Conservation (phyloP, 495 filamentous ascomycete genomes). For the Penicillium riverlandense region DNA sequence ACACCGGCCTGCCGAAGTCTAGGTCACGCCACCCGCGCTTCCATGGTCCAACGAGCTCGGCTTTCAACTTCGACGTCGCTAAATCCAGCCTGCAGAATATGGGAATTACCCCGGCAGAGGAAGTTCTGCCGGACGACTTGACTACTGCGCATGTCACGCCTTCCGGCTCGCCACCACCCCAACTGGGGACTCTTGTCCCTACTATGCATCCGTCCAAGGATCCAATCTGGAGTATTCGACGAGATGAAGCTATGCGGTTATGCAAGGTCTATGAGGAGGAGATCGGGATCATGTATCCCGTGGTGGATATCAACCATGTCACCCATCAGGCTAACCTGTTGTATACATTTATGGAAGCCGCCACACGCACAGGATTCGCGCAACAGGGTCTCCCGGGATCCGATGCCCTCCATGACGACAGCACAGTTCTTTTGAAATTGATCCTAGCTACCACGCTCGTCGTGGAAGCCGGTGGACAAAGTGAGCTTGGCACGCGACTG, state of each 20-base stretch:
- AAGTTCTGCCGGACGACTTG: constrained; percentile 42
- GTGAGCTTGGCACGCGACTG: constrained; percentile 59
- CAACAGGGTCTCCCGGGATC: constrained; percentile 46
- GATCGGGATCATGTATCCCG: constrained; percentile 79
- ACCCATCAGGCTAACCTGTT: constrained; percentile 57
- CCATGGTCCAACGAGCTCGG: constrained; percentile 78
- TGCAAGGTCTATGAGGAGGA: constrained; percentile 75
- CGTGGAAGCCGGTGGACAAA: constrained; percentile 69
- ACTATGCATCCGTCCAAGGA: constrained; percentile 49
- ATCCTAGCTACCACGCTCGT: constrained; percentile 68
- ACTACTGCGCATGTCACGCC: constrained; percentile 44
- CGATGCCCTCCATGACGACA: constrained; percentile 61
- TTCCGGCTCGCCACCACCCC: constrained; percentile 44
- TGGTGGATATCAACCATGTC: constrained; percentile 62
- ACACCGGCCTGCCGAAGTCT: constrained; percentile 24
- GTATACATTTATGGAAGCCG: constrained; percentile 65
- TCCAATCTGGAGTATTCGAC: constrained; percentile 66
- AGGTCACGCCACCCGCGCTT: constrained; percentile 56
- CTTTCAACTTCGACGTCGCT: constrained; percentile 81
- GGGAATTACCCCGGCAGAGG: constrained; percentile 14
- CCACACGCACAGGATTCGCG: constrained; percentile 48
- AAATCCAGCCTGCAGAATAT: constrained; percentile 82
- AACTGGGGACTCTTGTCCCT: constrained; percentile 29
- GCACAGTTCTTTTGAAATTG: constrained; percentile 68
- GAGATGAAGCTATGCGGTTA: constrained; percentile 65